Evolutionary conservation across 192 early-diverging fungal species (phyloP).

Genomic region (Coemansia reversa): DNA sequence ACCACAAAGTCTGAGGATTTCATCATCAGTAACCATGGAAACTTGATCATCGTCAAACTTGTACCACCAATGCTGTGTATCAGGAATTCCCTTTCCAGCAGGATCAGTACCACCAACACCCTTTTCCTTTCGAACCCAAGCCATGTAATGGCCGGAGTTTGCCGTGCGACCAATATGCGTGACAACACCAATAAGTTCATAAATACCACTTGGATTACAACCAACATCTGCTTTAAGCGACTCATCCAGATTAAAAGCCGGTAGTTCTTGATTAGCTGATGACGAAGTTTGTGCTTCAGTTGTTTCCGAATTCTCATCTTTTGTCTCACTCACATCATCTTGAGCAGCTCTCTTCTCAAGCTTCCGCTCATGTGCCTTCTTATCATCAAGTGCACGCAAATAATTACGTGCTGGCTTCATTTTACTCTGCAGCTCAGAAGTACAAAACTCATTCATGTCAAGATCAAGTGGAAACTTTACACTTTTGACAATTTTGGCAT

Average conservation of each 20-base stretch:
- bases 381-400: slow-evolving; percentile 75
- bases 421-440: slow-evolving; percentile 75
- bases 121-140: slow-evolving; percentile 82
- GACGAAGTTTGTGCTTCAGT: slow-evolving; percentile 7
- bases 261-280: not conserved
- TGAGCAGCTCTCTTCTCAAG: slow-evolving; percentile 30
- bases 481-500: slow-evolving; percentile 92
- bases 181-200: slow-evolving; percentile 90
- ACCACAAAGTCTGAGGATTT: slow-evolving; percentile 88
- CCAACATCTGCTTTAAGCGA: slow-evolving; percentile 79
- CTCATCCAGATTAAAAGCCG: slow-evolving; percentile 58
- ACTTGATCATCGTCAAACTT: slow-evolving; percentile 98
- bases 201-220: slow-evolving; percentile 82
- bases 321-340: not conserved
- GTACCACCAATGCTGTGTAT: slow-evolving; percentile 69
- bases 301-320: not conserved
- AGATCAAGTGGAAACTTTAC: slow-evolving; percentile 94
- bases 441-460: slow-evolving; percentile 85
- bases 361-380: slow-evolving; percentile 56
- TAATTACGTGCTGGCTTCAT: slow-evolving; percentile 62
- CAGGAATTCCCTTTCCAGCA: slow-evolving; percentile 24
- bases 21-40: slow-evolving; percentile 75
- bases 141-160: slow-evolving; percentile 95
- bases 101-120: slow-evolving; percentile 51
- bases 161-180: slow-evolving; percentile 94